These are phyloP conservation scores for Euphorbia pulcherrima DNA, from an alignment of 345 rosid species.

Conservation along the genomic window DNA sequence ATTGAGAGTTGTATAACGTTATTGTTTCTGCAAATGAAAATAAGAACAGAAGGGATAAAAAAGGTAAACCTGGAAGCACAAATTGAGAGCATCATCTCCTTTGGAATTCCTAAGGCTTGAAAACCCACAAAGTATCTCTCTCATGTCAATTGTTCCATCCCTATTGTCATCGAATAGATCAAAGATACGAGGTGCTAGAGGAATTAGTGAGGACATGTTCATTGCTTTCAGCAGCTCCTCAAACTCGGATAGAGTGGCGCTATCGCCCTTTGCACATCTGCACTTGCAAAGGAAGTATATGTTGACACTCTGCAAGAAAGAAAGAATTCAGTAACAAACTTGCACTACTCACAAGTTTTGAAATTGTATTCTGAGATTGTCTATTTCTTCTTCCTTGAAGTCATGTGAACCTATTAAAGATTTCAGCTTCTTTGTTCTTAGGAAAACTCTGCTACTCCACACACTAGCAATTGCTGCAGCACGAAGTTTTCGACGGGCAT, in stretches of 20 bases:
- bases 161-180: constrained; percentile 60
- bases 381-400: constrained; percentile 48
- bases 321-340: background rate
- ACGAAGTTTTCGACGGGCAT: constrained; percentile 55
- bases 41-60: background rate
- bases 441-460: constrained; percentile 48
- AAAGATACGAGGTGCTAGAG: constrained; percentile 56
- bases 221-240: constrained; percentile 34
- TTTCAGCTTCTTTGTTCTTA: constrained; percentile 55
- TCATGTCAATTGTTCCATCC: constrained; percentile 61
- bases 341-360: constrained; percentile 27
- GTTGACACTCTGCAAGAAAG: too few species aligned
- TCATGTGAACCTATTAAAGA: constrained; percentile 51
- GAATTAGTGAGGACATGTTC: constrained; percentile 58
- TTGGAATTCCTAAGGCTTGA: constrained; percentile 57
- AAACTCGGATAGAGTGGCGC: constrained; percentile 53
- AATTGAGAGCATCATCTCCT: constrained; percentile 58
- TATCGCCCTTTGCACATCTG: constrained; percentile 64
- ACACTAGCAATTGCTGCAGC: constrained; percentile 64
- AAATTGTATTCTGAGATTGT: constrained; percentile 45
- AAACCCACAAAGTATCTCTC: constrained; percentile 63
- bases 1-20: background rate
- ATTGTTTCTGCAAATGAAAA: background rate
- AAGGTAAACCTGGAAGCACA: constrained; percentile 54
- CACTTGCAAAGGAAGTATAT: background rate